These are phyloP conservation scores for Knufia petricola DNA, from an alignment of 2,329 filamentous ascomycete genomes.

Conservation along the genomic window DNA sequence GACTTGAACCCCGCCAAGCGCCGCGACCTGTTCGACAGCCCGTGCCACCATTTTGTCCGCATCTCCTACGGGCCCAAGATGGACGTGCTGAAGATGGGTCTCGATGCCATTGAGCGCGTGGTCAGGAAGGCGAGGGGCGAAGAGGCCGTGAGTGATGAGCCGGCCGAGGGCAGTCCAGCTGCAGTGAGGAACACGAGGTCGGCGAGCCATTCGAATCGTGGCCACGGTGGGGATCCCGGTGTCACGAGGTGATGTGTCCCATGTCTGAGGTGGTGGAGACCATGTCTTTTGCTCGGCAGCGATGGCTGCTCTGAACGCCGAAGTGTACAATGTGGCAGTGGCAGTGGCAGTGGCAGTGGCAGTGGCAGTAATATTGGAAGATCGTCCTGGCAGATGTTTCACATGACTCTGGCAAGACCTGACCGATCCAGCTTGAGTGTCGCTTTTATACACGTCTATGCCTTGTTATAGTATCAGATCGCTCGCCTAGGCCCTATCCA, in stretches of 20 bases:
- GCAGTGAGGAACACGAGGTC: background rate
- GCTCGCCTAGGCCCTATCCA: too few species aligned
- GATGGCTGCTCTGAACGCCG: too few species aligned
- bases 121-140: conserved; percentile 43
- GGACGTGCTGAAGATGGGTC: conserved; percentile 65
- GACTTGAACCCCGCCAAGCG: conserved; percentile 85
- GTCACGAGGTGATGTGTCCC: background rate
- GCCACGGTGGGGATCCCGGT: conserved; percentile 2
- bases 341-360: too few species aligned
- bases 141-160: conserved; percentile 11
- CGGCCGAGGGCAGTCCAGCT: background rate
- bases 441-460: too few species aligned
- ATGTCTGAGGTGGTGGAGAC: too few species aligned
- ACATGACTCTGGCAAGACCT: too few species aligned
- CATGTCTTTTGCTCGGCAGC: too few species aligned
- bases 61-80: conserved; percentile 72
- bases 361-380: too few species aligned
- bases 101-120: conserved; percentile 77
- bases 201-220: background rate
- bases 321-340: too few species aligned
- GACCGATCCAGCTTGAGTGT: too few species aligned
- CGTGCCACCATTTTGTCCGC: conserved; percentile 85
- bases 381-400: too few species aligned
- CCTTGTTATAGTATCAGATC: too few species aligned
- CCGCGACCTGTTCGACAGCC: conserved; percentile 84